Base-by-base conservation (phyloP, 1,284 basidiomycete genomes). In the Leccinum subatratum region DNA sequence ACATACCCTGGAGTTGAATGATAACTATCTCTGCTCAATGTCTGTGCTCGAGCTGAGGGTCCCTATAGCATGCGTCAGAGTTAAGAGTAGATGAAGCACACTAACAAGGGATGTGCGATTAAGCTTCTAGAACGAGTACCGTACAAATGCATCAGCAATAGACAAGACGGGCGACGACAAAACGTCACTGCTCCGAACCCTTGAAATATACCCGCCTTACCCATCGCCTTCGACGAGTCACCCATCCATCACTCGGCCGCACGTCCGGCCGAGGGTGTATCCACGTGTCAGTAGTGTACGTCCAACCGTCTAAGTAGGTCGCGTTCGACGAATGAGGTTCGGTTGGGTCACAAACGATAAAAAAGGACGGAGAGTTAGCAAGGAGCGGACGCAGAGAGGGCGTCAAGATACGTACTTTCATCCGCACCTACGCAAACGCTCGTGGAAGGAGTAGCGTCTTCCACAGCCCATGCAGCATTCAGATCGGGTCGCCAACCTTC, bases 211-310 rank as follows among this genome's bases (percentile, higher is more conserved):
- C 85, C 56, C 89, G 78, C 65, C 89, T 77, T 18, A 83, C 78
- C 89, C 90, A 91, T 59, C 87, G 77, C 68, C 89, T 75, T 69
- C 89, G 76, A 63, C 89, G 77, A n/a, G 89, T 91, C 65, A 87
- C 81, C 73, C 74, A 76, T 32, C 83, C 83, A 2, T 79, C 82
- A 75, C 11, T 71, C 71, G 72, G 79, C 77, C 83, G 81, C 51
- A 80, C 82, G 67, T 79, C 83, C 71, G 69, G 77, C 2, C 78
- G 78, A 1, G 85, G 80, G 62, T 86, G 80, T 11, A 83, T 79
- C 91, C 91, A 92, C 0, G 81, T 78, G 68, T 92, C 89, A 67
- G 90, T 89, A 4, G 88, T 89, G 71, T 92, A 92, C 16, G 90
- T 84, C 90, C 91, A 92, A 6, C 90, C 91, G 72, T 84, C 90